Conservation (phyloP, 495 filamentous ascomycete species). For the Xylaria castorea region DNA sequence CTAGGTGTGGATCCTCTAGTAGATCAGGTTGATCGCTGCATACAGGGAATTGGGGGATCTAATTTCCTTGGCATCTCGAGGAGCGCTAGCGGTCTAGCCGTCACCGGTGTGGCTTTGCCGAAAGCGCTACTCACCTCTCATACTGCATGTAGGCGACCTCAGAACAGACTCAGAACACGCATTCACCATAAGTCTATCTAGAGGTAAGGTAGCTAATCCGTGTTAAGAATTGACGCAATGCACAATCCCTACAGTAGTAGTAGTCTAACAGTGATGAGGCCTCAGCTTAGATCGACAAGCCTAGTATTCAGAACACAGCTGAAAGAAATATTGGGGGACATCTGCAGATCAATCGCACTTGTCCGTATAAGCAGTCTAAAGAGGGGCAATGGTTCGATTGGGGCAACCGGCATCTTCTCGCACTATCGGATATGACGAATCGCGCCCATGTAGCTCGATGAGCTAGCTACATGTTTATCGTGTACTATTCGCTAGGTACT, state of each 20-base stretch:
- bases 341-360: slow-evolving; percentile 14
- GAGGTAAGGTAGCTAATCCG: not conserved
- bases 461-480: slow-evolving; percentile 14
- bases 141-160: slow-evolving; percentile 19
- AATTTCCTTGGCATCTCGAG: slow-evolving; percentile 9
- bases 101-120: not conserved
- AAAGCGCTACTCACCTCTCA: not conserved
- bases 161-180: slow-evolving; percentile 2
- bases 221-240: slow-evolving; percentile 12
- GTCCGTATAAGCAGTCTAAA: not conserved
- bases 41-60: slow-evolving; percentile 10
- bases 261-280: not conserved
- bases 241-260: not conserved
- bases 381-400: not conserved
- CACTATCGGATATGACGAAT: slow-evolving; percentile 11
- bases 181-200: too few relatives aligned
- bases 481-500: slow-evolving; percentile 21
- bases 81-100: not conserved
- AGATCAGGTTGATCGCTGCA: slow-evolving; percentile 6
- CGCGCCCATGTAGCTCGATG: not conserved
- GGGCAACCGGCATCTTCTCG: not conserved
- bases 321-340: slow-evolving; percentile 1
- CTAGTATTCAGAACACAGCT: slow-evolving; percentile 5
- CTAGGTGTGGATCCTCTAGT: too few relatives aligned
- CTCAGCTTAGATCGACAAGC: slow-evolving; percentile 16